Evolutionary conservation across 2,329 filamentous ascomycete species (phyloP), one percentile per base, ranked within the genome.

Genomic region (Calycina marina): DNA sequence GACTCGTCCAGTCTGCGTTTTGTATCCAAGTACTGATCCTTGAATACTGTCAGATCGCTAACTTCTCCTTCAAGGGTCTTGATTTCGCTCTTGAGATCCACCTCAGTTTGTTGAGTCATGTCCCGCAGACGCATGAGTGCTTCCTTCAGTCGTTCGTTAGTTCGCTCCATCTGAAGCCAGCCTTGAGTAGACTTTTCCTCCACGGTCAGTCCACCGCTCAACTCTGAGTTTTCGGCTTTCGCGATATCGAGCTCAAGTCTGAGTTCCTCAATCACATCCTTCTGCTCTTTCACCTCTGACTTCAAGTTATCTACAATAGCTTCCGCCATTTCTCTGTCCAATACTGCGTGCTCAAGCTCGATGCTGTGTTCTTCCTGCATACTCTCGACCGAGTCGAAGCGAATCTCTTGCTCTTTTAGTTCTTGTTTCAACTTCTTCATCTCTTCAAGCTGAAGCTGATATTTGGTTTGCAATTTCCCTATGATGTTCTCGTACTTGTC

Each of bases 241-340:
- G 94, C 57, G 22, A 96, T 76, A 27, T 96, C 88, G 1, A 88
- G 67, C 52, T 98, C 88, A 6, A 94, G 62, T 46, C 90, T 76
- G 5, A 93, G 62, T 54, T 96, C 86, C 53, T 96, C 86, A 1
- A 74, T 59, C 49, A 77, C 84, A 36, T 70, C 60, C 48, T 83
- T 82, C 32, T 93, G 55, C 2, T 72, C 67, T 22, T 93, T 81
- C 14, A 92, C 61, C 50, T 98, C 86, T 2, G 71, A 67, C 52
- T 85, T 90, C 31, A 79, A 63, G 12, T 78, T 73, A 44, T 96
- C 90, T 1, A 82, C 78, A 26, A 76, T 84, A 56, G 94, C 88
- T 55, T 98, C 86, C 0, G 90, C 90, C 81, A 96, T 93, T 55
- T 98, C 88, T 27, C 83, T 74, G 52, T 98, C 90, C 15, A 98